Evolutionary conservation across 805 yeast genomes (phyloP), one percentile per base, ranked within the genome.

Genomic region (Jamesozyma rosinii): DNA sequence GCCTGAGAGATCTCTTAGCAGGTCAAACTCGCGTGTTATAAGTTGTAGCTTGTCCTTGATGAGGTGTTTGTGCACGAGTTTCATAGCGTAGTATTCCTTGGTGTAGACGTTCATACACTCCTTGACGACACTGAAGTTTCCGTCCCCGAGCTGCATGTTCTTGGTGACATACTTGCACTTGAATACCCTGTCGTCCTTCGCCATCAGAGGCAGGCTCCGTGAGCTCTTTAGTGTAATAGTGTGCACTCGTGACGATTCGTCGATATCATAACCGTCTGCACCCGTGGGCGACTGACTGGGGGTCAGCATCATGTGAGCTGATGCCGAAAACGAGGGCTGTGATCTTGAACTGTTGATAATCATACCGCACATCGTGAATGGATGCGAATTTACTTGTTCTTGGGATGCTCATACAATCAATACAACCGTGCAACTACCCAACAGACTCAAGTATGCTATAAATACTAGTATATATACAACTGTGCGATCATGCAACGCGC

Each of bases 11-110:
- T 36, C 32, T 30, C 54, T 49, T 35, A 82, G 67, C 1, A 80
- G 71, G 6, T 68, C 63, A 45, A 82, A 75, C 58, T 82, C 90
- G 49, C 80, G 75, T 44, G 76, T 77, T 17, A 83, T 67, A 64
- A 65, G 40, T 40, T 60, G 60, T 20, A 63, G 31, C 35, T 62
- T 66, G 18, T 54, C 57, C 35, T 44, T 41, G 9, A 64, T 51
- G 34, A 54, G 41, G 8, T 44, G 43, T 43, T 65, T 65, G 24
- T 54, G 55, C 11, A 66, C 55, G 22, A 59, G 42, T 40, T 76
- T 76, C 55, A 74, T 71, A 1, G 81, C 81, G 51, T 65, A 75
- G 37, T 67, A 65, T 29, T 57, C 60, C 8, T 66, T 65, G 1
- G 75, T 71, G 24, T 53, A 49, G 4, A 56, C 57, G 45, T 68